Conservation (phyloP, 2,329 filamentous ascomycete species). For the Rutstroemia sp. region DNA sequence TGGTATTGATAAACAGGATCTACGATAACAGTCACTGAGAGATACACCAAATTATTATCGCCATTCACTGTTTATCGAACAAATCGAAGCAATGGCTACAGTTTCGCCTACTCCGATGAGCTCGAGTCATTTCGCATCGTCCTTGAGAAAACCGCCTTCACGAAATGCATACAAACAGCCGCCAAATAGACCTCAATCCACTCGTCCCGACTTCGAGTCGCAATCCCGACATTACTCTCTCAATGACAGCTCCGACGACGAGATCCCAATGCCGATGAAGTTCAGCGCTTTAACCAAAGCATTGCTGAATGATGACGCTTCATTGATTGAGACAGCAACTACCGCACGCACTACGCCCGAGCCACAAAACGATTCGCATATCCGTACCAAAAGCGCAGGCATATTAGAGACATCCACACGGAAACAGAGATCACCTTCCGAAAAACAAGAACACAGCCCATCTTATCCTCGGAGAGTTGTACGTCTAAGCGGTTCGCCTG, state of each 20-base stretch:
- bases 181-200: slow-evolving; percentile 36
- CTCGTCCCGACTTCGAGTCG: slow-evolving; percentile 14
- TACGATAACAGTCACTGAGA: slow-evolving; percentile 11
- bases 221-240: slow-evolving; percentile 41
- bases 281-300: slow-evolving; percentile 90
- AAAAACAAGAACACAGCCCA: slow-evolving; percentile 21
- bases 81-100: slow-evolving; percentile 37
- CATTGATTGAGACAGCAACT: slow-evolving; percentile 21
- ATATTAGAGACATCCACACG: slow-evolving; percentile 1
- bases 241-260: slow-evolving; percentile 90
- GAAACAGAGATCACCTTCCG: slow-evolving; percentile 11
- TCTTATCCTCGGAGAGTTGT: slow-evolving; percentile 25
- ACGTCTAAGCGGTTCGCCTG: slow-evolving; percentile 28
- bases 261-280: slow-evolving; percentile 81
- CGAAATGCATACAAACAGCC: slow-evolving; percentile 47
- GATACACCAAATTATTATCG: slow-evolving; percentile 7
- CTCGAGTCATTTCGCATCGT: slow-evolving; percentile 38
- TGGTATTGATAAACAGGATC: slow-evolving; percentile 20
- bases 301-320: slow-evolving; percentile 56
- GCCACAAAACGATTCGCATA: slow-evolving; percentile 11
- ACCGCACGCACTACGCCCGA: slow-evolving; percentile 15
- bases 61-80: not conserved
- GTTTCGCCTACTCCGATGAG: slow-evolving; percentile 50
- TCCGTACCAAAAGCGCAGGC: slow-evolving; percentile 15
- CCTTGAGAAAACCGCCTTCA: slow-evolving; percentile 44